A percentile compares a stretch with the other conserved stretches of the same genome.
phyloP scores from a whole-genome alignment of 768 basidiomycete genomes.

The Krasilnikovozyma curviuscula region DNA sequence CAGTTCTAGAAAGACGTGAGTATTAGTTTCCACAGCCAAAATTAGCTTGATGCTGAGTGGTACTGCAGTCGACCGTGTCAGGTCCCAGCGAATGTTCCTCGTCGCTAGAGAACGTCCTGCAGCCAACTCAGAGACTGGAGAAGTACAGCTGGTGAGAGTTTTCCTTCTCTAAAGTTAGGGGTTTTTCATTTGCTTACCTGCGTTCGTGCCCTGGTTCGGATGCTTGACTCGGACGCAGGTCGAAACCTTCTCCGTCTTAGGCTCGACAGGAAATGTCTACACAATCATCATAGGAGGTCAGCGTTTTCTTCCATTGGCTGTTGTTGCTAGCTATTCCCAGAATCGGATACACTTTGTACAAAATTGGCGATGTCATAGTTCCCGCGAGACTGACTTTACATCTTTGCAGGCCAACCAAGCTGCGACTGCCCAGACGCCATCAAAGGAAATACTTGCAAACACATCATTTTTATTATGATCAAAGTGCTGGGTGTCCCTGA shows the following conservation, averaged over 20 bases:
- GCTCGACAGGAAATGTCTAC: slow-evolving; percentile 5
- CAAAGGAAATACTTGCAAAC: slow-evolving; percentile 8
- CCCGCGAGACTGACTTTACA: background rate
- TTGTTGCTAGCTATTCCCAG: background rate
- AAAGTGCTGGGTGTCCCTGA: background rate
- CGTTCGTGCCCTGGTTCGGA: too few relatives aligned
- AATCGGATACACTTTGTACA: too few relatives aligned
- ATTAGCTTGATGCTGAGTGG: too few relatives aligned
- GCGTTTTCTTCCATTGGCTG: too few relatives aligned
- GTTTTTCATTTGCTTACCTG: too few relatives aligned
- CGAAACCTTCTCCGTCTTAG: slow-evolving; percentile 2
- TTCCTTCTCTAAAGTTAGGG: slow-evolving; percentile 5
- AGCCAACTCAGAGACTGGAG: background rate
- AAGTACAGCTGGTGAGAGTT: background rate
- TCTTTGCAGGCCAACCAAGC: background rate
- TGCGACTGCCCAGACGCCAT: slow-evolving; percentile 4
- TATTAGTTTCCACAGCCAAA: too few relatives aligned
- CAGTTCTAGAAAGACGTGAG: too few relatives aligned
- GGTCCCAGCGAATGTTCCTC: background rate
- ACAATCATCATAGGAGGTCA: too few relatives aligned
- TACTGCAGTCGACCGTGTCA: slow-evolving; percentile 4
- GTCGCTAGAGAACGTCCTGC: background rate
- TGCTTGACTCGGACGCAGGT: background rate
- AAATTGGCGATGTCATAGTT: too few relatives aligned
- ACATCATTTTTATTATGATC: slow-evolving; percentile 5